Base-by-base conservation (phyloP, 139 green algal genomes). In the Coccomyxa sp. region DNA sequence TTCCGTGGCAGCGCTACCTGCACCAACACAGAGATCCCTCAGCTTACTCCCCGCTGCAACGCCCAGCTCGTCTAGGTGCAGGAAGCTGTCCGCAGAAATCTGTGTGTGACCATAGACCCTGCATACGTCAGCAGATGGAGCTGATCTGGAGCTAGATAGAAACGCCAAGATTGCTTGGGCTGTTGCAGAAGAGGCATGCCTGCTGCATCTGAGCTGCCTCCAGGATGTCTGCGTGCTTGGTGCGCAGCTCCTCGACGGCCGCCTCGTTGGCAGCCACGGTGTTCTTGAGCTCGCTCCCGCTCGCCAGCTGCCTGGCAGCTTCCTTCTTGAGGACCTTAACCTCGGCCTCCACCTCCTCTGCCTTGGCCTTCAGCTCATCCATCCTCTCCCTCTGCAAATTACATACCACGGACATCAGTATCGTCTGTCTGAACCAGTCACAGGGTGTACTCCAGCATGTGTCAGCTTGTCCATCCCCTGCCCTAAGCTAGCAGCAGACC, bases 131-230 rank as follows among this genome's bases (percentile, higher is more conserved):
- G n/a, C n/a, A n/a, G n/a, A n/a, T n/a, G n/a, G n/a, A n/a, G n/a
- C n/a, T n/a, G n/a, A n/a, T n/a, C n/a, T n/a, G n/a, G n/a, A n/a
- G n/a, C n/a, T n/a, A n/a, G n/a, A n/a, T n/a, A n/a, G n/a, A n/a
- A n/a, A n/a, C n/a, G n/a, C n/a, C n/a, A n/a, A n/a, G n/a, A n/a
- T n/a, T n/a, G n/a, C n/a, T n/a, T n/a, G n/a, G n/a, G n/a, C n/a
- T n/a, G n/a, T n/a, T n/a, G n/a, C n/a, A n/a, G n/a, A 6, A 64
- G 50, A 31, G 50, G 70, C 70, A 29, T 8, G 85, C 80, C 76
- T 86, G 77, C 58, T 91, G 87, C 74, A 92, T 85, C 22, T 55
- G 36, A 16, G 89, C 86, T 9, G 73, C 72, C 68, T 86, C 77
- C 72, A 93, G 70, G 24, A 89, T 12, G 31, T 85, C 84, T 5